Percentiles rank a stretch among this genome's conserved stretches.
Evolutionary conservation across 2,329 filamentous ascomycete species (phyloP).

Genomic region (Calonectria montana): DNA sequence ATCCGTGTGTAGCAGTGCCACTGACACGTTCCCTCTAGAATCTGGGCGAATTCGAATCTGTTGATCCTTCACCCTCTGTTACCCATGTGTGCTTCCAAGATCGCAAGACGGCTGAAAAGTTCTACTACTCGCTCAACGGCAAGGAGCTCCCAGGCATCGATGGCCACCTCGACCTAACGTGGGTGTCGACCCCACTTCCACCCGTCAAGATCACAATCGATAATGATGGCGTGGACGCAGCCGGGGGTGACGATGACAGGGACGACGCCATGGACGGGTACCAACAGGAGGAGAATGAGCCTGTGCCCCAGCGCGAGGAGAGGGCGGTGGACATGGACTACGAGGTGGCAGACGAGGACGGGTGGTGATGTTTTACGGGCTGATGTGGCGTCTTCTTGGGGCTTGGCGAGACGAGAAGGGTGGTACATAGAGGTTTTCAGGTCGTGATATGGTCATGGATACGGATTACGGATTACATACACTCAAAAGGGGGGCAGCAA

Average conservation of each 20-base stretch:
- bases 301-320: constrained; percentile 41
- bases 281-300: constrained; percentile 22
- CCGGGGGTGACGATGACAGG: constrained; percentile 18
- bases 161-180: constrained; percentile 73
- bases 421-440: not conserved
- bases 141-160: constrained; percentile 70
- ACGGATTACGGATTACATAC: not conserved
- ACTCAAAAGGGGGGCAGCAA: not conserved
- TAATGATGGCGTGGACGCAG: constrained; percentile 16
- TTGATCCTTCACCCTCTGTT: constrained; percentile 59
- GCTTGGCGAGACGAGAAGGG: constrained; percentile 3
- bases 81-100: constrained; percentile 74
- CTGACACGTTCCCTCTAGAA: constrained; percentile 54
- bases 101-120: constrained; percentile 77
- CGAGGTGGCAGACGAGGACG: constrained; percentile 63
- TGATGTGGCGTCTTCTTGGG: not conserved
- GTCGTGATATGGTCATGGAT: not conserved
- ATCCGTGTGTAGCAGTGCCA: not conserved
- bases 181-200: constrained; percentile 58
- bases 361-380: constrained; percentile 49
- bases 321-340: constrained; percentile 62
- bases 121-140: constrained; percentile 68
- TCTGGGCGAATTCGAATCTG: constrained; percentile 71
- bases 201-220: constrained; percentile 32
- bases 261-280: constrained; percentile 44